phyloP scores from a whole-genome alignment of 495 filamentous ascomycete genomes.

The Podospora sp. region DNA sequence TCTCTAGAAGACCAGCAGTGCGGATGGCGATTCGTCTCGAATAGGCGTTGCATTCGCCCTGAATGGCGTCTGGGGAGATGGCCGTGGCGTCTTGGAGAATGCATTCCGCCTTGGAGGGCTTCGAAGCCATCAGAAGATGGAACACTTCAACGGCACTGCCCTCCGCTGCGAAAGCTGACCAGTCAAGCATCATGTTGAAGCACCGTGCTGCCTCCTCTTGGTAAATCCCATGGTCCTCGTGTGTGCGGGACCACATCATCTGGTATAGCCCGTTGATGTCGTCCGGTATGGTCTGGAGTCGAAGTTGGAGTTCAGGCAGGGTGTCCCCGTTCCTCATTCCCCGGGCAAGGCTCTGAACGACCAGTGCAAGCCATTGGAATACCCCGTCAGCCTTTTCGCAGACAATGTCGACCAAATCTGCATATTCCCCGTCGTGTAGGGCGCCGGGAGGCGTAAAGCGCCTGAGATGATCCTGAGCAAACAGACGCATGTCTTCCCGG shows the following conservation, averaged over 20 bases:
- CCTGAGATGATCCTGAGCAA: conserved; percentile 29
- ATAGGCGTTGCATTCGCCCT: neutral
- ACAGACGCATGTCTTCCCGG: conserved; percentile 35
- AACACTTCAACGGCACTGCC: conserved; percentile 5
- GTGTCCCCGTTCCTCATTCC: conserved; percentile 38
- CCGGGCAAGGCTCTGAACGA: conserved; percentile 31
- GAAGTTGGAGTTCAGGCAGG: conserved; percentile 25
- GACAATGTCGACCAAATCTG: conserved; percentile 22
- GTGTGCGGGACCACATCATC: conserved; percentile 28
- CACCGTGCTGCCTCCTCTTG: conserved; percentile 21
- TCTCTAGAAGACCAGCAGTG: conserved; percentile 23
- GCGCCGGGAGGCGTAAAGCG: neutral
- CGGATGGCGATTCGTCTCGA: conserved; percentile 17
- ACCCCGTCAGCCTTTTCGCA: conserved; percentile 38
- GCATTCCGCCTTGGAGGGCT: conserved; percentile 9
- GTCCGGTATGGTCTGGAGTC: conserved; percentile 32
- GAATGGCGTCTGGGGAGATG: neutral
- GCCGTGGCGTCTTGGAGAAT: neutral
- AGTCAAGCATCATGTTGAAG: conserved; percentile 18
- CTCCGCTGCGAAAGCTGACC: neutral
- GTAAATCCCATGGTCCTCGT: conserved; percentile 21
- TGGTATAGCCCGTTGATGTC: conserved; percentile 35
- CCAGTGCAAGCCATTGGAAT: conserved; percentile 48
- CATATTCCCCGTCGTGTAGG: neutral
- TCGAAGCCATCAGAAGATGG: conserved; percentile 8